Conservation (phyloP, 2,329 filamentous ascomycete genomes). For the Paracorniculantispora psalliotae region DNA sequence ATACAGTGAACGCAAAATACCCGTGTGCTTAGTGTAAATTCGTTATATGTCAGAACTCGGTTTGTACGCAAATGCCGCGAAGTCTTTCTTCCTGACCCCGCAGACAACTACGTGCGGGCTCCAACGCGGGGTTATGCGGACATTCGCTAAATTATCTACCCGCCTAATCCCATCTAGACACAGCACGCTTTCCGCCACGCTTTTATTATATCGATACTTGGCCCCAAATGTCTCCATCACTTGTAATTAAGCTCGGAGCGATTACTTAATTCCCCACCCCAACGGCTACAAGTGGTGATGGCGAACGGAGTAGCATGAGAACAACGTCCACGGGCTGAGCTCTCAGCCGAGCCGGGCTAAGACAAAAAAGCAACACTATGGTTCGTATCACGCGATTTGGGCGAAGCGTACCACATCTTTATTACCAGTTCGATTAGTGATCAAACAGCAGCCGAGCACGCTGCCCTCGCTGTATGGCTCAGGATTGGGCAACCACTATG, state of each 20-base stretch:
- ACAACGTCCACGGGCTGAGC: neutral
- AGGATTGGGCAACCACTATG: neutral
- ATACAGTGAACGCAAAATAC: neutral
- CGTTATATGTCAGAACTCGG: too few species aligned
- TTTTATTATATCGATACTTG: neutral
- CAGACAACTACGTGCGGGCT: neutral
- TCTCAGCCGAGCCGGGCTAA: neutral
- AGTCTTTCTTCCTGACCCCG: neutral
- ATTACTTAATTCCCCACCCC: neutral
- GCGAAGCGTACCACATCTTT: neutral
- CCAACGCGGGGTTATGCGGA: conserved; percentile 4
- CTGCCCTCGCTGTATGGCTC: too few species aligned
- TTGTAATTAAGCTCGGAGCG: too few species aligned
- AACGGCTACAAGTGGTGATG: neutral
- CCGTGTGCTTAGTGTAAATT: neutral
- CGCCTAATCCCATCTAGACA: neutral
- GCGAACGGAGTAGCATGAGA: neutral
- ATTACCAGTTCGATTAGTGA: neutral
- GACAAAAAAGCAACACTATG: neutral
- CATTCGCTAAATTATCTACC: neutral
- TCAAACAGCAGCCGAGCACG: neutral
- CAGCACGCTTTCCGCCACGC: neutral
- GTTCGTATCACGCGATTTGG: neutral
- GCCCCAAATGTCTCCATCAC: neutral
- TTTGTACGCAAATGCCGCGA: neutral